Base-by-base conservation (phyloP, 2,329 filamentous ascomycete species). In the Verticillium nubilum region DNA sequence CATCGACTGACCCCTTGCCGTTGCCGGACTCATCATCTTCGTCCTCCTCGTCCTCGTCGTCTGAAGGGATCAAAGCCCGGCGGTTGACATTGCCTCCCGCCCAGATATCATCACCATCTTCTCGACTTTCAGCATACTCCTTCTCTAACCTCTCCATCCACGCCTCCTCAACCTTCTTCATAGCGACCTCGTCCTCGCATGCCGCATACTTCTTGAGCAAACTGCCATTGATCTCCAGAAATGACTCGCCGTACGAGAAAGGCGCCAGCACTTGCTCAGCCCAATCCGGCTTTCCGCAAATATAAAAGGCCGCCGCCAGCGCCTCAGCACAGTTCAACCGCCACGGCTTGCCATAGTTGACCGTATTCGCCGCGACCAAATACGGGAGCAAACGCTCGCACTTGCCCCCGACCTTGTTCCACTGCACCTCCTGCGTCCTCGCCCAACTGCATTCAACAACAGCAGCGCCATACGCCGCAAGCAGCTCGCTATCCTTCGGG, bases 371-470 rank as follows among this genome's bases (percentile, higher is more conserved):
- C 5, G 95, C 95, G 56, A 99, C 93, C 7, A 99, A 86, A 73
- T 99, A 99, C 0, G 95, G 95, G 59, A 99, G 78, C 64, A 97
- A 74, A 58, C 95, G 82, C 78, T 97, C 92, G 74, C 93, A 96
- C 74, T 93, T 95, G 26, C 95, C 95, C 28, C 95, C 95, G 61
- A 99, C 96, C 66, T 90, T 90, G 60, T 80, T 82, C 86, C 94
- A 99, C 57, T 94, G 93, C 5, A 99, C 87, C 74, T 99, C 95
- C 54, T 90, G 83, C 7, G 96, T 91, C 61, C 95, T 83, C 3
- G 96, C 96, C 95, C 95, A 99, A 26, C 91, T 96, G 70, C 93
- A 97, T 77, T 99, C 95, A 19, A 99, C 95, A 3, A 99, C 95
- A 3, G 95, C 95, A 23, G 93, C 94, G 64, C 95, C 95, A 70